phyloP scores from a whole-genome alignment of 2,329 filamentous ascomycete genomes.

The Emericellopsis cladophorae region DNA sequence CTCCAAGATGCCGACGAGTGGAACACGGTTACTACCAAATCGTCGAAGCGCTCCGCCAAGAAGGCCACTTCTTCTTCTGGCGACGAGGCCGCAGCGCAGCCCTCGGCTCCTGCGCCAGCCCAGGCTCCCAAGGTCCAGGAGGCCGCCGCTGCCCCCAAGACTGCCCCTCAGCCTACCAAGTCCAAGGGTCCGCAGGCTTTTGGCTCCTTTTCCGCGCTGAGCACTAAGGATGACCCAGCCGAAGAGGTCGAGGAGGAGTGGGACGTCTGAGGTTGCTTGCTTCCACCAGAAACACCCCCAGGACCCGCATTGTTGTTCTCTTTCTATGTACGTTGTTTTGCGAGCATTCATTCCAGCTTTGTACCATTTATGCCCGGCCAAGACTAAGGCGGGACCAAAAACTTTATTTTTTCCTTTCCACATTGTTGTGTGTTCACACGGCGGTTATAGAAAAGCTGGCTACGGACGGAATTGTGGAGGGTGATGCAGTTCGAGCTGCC shows the following conservation, averaged over 20 bases:
- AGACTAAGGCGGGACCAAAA: too few species aligned
- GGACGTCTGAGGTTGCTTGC: conserved; percentile 27
- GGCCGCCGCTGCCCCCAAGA: conserved; percentile 7
- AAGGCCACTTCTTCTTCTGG: conserved; percentile 22
- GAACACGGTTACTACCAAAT: conserved; percentile 44
- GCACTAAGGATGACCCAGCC: conserved; percentile 23
- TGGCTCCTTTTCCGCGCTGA: conserved; percentile 37
- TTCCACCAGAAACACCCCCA: not conserved
- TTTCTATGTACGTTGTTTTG: not conserved
- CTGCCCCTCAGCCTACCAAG: conserved; percentile 14
- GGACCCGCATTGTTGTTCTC: not conserved
- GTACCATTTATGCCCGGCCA: not conserved
- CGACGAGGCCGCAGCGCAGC: conserved; percentile 14
- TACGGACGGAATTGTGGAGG: too few species aligned
- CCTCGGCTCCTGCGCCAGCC: conserved; percentile 3
- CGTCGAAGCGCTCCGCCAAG: conserved; percentile 27
- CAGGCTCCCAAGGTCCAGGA: conserved; percentile 16
- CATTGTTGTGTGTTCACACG: not conserved
- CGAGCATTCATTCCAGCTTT: not conserved
- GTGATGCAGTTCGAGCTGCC: too few species aligned
- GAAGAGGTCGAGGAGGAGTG: conserved; percentile 33
- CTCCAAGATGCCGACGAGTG: conserved; percentile 42
- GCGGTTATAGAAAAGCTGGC: too few species aligned
- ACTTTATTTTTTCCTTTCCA: too few species aligned
- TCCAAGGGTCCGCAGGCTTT: conserved; percentile 20